Evolutionary conservation across 441 rosid species (phyloP).

Genomic region (Mallotus japonicus): DNA sequence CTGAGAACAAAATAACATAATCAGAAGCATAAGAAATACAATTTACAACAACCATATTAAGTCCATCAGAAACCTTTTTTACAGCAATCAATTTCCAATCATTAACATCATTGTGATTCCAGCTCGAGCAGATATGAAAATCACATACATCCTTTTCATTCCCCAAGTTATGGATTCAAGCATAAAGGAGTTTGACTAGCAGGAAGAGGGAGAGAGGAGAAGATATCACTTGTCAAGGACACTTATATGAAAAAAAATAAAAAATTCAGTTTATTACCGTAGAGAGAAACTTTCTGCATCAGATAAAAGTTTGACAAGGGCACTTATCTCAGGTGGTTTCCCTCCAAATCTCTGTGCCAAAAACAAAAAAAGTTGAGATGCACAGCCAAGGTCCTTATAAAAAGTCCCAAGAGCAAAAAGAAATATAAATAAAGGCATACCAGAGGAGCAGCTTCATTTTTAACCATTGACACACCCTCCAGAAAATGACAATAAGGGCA

Average conservation of each 20-base stretch:
- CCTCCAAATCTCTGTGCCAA: conserved; percentile 39
- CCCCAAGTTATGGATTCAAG: not conserved
- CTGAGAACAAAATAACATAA: not conserved
- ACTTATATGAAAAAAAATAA: not conserved
- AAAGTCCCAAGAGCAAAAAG: not conserved
- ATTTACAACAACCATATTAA: not conserved
- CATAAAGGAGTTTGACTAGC: not conserved
- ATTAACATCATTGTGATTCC: not conserved
- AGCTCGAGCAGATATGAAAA: not conserved
- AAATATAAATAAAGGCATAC: conserved; percentile 27
- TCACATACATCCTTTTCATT: not conserved
- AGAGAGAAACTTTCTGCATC: conserved; percentile 39
- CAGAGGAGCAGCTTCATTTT: conserved; percentile 34
- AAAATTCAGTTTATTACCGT: conserved; percentile 34
- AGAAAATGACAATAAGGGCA: conserved; percentile 49
- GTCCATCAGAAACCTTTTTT: not conserved
- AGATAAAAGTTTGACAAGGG: conserved; percentile 40
- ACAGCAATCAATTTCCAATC: not conserved
- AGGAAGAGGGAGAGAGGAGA: conserved; percentile 2
- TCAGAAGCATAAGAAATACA: not conserved
- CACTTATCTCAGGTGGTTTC: conserved; percentile 39
- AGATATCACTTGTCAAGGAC: not conserved
- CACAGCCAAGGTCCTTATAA: not conserved
- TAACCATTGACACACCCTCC: conserved; percentile 30
- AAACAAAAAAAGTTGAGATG: conserved; percentile 11